Evolutionary conservation across 2,329 filamentous ascomycete genomes (phyloP), one percentile per base, ranked within the genome.

Genomic region (Diplodia intermedia): DNA sequence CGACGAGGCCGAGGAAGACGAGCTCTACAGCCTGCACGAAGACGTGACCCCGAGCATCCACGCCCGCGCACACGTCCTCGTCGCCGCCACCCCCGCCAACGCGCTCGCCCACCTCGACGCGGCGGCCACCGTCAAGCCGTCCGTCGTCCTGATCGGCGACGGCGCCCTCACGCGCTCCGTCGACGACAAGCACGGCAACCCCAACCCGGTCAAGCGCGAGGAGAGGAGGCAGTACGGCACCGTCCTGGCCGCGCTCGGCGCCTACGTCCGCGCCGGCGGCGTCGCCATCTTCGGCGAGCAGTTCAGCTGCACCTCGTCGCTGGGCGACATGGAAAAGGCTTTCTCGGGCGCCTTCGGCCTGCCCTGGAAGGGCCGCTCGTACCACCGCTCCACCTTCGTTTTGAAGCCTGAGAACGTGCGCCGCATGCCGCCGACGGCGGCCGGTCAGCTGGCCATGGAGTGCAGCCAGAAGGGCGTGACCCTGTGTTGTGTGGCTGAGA

Each of bases 381-480:
- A 57, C 33, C 54, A 38, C 54, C 54, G 54, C n/a, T 36, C 54
- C 33, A 57, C n/a, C 2, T 26, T 40, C n/a, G 9, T 15, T n/a
- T 20, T 57, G 33, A 23, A n/a, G 3, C 15, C 7, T 8, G 31
- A 12, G 29, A 31, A 18, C 26, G 9, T 20, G 53, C 33, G 54
- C 18, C 33, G 31, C 11, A 38, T 38, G 36, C 5, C 54, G 29
- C 12, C 11, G 3, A 6, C 18, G 20, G 33, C 54, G n/a, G 54
- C 5, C 33, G n/a, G 31, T 1, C 31, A 4, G 12, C 55, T 31
- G 55, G 6, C 55, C 9, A 14, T 6, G 14, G 12, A 7, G 31
- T 60, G 18, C 55, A 60, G 36, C 36, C 8, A 29, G 36, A 60
- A 43, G 36, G 38, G 36, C 55, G 20, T n/a, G 55, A 36, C 43